Percentiles rank a stretch among this genome's conserved stretches.
Evolutionary conservation across 2,329 filamentous ascomycete species (phyloP).

Genomic region (Alternaria sp.): DNA sequence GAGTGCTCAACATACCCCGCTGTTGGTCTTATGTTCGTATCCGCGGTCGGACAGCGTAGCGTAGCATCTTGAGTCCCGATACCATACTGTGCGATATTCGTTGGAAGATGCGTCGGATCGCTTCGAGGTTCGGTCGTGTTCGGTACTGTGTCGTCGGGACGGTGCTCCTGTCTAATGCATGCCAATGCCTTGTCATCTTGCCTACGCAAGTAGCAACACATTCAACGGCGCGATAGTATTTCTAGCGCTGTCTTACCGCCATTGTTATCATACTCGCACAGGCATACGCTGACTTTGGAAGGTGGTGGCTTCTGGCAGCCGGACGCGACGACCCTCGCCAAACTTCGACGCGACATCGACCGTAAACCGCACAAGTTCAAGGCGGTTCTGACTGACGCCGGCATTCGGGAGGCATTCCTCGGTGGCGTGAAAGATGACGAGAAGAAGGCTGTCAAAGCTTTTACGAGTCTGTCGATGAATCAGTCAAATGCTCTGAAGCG

Average conservation of each 20-base stretch:
- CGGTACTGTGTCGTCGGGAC: slow-evolving; percentile 2
- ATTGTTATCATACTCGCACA: background rate
- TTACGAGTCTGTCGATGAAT: slow-evolving; percentile 66
- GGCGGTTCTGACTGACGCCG: slow-evolving; percentile 67
- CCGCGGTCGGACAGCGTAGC: slow-evolving; percentile 2
- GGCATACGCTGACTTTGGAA: slow-evolving; percentile 44
- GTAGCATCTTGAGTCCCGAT: background rate
- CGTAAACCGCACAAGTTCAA: slow-evolving; percentile 75
- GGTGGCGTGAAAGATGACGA: slow-evolving; percentile 63
- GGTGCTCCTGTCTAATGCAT: background rate
- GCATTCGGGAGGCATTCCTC: slow-evolving; percentile 72
- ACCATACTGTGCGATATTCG: background rate
- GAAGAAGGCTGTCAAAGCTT: slow-evolving; percentile 71
- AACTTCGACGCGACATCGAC: slow-evolving; percentile 78
- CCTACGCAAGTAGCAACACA: background rate
- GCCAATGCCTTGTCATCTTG: slow-evolving; percentile 1
- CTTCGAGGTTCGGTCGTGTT: slow-evolving; percentile 8
- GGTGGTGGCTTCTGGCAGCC: slow-evolving; percentile 85
- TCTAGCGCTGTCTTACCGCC: background rate
- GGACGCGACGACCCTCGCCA: slow-evolving; percentile 69
- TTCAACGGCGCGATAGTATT: background rate
- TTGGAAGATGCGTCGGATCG: background rate
- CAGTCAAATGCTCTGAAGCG: slow-evolving; percentile 80
- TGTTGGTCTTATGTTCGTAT: background rate
- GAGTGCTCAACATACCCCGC: background rate